These are phyloP conservation scores for Viola odorata DNA, from an alignment of 345 rosid species.

Conservation along the genomic window DNA sequence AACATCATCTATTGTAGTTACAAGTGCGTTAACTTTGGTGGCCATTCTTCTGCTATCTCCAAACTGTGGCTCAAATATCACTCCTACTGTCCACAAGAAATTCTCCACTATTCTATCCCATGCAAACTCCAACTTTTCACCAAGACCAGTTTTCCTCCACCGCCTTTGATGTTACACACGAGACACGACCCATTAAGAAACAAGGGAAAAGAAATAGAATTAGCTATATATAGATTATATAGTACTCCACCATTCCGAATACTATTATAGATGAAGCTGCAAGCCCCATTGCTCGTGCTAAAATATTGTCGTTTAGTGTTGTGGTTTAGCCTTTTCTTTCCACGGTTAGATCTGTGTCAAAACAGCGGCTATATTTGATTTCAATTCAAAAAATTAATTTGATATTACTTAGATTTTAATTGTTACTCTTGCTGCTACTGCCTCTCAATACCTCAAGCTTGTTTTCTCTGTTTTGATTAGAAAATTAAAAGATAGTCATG, in stretches of 20 bases:
- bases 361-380: constrained; percentile 36
- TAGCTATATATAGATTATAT: no score
- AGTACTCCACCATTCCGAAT: no score
- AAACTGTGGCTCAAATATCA: constrained; percentile 20
- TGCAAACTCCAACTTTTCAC: constrained; percentile 25
- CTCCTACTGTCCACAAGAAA: constrained; percentile 31
- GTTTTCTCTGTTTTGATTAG: constrained; percentile 24
- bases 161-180: constrained; percentile 30
- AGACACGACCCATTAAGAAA: no score
- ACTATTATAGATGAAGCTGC: neutral
- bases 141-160: constrained; percentile 33
- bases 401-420: no score
- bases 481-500: constrained; percentile 42
- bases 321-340: constrained; percentile 13
- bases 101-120: constrained; percentile 36
- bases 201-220: no score
- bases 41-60: constrained; percentile 22
- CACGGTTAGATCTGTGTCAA: constrained; percentile 25
- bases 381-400: no score
- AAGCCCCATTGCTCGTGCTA: constrained; percentile 26
- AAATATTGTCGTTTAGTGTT: constrained; percentile 15
- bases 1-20: constrained; percentile 32
- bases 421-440: no score
- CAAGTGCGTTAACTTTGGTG: constrained; percentile 16
- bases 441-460: no score